Evolutionary conservation across 306 rosid genomes (phyloP), one percentile per base, ranked within the genome.

Genomic region (Senna tora): DNA sequence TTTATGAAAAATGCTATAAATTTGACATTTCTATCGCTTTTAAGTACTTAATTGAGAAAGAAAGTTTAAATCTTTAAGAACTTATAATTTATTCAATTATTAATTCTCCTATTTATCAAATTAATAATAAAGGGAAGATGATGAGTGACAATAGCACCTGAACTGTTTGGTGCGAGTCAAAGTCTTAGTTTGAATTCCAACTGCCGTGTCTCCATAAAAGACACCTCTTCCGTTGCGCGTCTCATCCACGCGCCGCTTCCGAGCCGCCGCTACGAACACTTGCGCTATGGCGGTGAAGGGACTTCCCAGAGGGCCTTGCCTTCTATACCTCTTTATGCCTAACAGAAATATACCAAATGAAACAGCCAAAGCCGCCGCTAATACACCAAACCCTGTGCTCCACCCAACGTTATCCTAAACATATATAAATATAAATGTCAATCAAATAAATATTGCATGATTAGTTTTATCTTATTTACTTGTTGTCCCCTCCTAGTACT

Each of bases 401-500:
- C 87, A 81, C 65, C 87, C 67, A 2, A 86, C 56, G 49, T 83
- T 81, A 7, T 86, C 90, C 87, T 86, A 28, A 28, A 17, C 10
- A 0, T 2, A 36, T n/a, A 59, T 8, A 10, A 1, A 10, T 2
- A 43, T 7, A 34, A 60, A 34, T 34, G 21, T 12, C 66, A 9
- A 33, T 2, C 19, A 61, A 22, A 16, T 4, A 33, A 59, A 5
- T 25, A 12, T 25, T 25, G 1, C 30, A 1, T 25, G 3, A 25
- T 25, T 3, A 3, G 30, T 25, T 25, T 25, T 25, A 25, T 25
- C 30, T 25, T 25, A 1, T 3, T 25, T 25, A 25, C 30, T n/a
- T n/a, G n/a, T n/a, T n/a, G n/a, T n/a, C n/a, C n/a, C n/a, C n/a
- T n/a, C n/a, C n/a, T n/a, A n/a, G n/a, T n/a, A n/a, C n/a, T n/a